Conservation (phyloP, 1,284 basidiomycete species). For the Agroathelia rolfsii region DNA sequence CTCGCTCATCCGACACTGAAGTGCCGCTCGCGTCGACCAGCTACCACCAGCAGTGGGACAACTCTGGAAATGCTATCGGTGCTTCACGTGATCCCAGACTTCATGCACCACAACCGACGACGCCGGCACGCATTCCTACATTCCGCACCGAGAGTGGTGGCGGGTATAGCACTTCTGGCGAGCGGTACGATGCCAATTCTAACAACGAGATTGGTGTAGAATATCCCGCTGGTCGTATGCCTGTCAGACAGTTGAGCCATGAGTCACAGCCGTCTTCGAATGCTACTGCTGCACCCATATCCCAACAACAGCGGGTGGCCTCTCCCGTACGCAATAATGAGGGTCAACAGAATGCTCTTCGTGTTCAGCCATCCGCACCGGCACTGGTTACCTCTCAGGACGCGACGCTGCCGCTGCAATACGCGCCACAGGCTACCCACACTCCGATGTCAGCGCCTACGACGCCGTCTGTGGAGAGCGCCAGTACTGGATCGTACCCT, state of each 20-base stretch:
- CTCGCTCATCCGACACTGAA: conserved; percentile 27
- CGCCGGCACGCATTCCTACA: background rate
- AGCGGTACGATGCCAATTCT: conserved; percentile 5
- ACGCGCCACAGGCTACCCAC: no score
- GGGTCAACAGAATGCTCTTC: no score
- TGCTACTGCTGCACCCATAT: no score
- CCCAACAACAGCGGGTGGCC: no score
- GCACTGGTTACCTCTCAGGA: no score
- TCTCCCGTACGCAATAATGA: no score
- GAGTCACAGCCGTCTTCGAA: no score
- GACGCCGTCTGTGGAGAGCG: no score
- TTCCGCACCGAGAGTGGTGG: background rate
- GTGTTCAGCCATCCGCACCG: no score
- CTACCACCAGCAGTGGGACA: conserved; percentile 29
- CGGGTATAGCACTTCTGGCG: conserved; percentile 2
- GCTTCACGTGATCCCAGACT: conserved; percentile 23
- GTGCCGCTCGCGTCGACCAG: conserved; percentile 29
- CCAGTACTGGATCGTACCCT: no score
- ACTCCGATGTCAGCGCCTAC: no score
- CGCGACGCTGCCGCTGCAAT: no score
- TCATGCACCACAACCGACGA: conserved; percentile 28
- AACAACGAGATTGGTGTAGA: conserved; percentile 4
- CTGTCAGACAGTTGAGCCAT: conserved; percentile 17
- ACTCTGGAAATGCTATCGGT: conserved; percentile 23
- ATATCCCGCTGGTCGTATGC: conserved; percentile 8